Evolutionary conservation across 768 basidiomycete genomes (phyloP), one percentile per base, ranked within the genome.

Genomic region (Asterophora lycoperdoides): DNA sequence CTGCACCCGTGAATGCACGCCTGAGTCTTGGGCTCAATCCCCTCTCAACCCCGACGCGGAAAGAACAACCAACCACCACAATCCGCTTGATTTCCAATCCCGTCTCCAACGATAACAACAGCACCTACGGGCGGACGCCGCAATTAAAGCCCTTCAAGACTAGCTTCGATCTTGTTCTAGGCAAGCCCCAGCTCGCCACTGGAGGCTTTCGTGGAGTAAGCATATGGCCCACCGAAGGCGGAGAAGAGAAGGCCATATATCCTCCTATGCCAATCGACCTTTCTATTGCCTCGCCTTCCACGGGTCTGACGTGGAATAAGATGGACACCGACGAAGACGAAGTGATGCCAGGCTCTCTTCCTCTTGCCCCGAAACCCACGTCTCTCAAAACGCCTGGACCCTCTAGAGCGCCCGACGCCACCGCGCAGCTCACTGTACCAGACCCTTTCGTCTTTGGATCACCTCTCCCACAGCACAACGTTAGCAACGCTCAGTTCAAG

Each of bases 381-480:
- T 28, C 56, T 20, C 33, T 42, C 29, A 44, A 39, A 36, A 34
- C 48, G 20, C 43, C 47, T 5, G 40, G 23, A 7, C 40, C 8
- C 9, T 32, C 30, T 13, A 32, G 9, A 13, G 30, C 58, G 13
- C 44, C 54, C 58, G 6, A 34, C 56, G 17, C 59, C 32, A 58
- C 67, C 8, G 64, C 52, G 33, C 57, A 57, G 15, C 56, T 54
- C 23, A 51, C 47, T 8, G 55, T 38, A 1, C 44, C 56, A 9
- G 64, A 76, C 18, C 80, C 83, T 0, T 92, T 91, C 68, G 61
- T 89, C 17, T 92, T 92, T 57, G 89, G 89, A 19, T 90, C 89
- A 0, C 84, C 87, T 0, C 73, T 79, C 3, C 80, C 85, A 6
- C 77, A 78, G 50, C 73, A 86, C 57, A 74, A 69, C 39, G 74